Evolutionary conservation across 768 basidiomycete genomes (phyloP), one percentile per base, ranked within the genome.

Genomic region (Leucosporidium creatinivorum): DNA sequence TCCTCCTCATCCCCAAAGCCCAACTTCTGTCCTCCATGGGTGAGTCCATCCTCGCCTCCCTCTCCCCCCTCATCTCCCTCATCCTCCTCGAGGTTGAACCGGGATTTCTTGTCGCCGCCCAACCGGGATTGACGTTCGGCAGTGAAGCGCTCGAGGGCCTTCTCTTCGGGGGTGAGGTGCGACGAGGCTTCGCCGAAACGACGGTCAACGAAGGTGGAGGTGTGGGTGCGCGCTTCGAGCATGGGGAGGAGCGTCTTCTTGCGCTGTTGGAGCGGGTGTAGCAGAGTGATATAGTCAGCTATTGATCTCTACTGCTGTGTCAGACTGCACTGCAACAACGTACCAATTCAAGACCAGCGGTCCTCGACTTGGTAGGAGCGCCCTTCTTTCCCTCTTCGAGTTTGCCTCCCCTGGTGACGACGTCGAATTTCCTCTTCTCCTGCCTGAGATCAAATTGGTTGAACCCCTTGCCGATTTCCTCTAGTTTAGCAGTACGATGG

Each of bases 121-220:
- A 72, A 54, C 6, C 70, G 61, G 0, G 61, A 61, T 76, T 93
- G 90, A 67, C 91, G 81, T 79, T 98, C 93, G 71, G 84, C 84
- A 15, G 93, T 97, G 77, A 97, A 98, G 36, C 96, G 87, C 78
- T 94, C 93, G 48, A 97, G 82, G 87, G 97, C 97, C 69, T 92
- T 88, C 72, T 98, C 94, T 77, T 99, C 96, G 39, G 92, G 81
- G n/a, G 89, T 87, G 84, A 98, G 86, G 15, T 86, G 83, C 2
- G 93, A 87, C 69, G 98, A 87, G 76, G 90, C 87, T 83, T 99
- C 96, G 80, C 96, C 96, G 76, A 98, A 97, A 25, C 96, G 87
- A 61, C 91, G 85, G 79, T 99, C 96, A 65, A 93, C 80, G 66
- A 99, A 87, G 8, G 93, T 90, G 8, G 93, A 93, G 15, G 88